Conservation (phyloP, 768 basidiomycete species). For the Pholiota molesta region DNA sequence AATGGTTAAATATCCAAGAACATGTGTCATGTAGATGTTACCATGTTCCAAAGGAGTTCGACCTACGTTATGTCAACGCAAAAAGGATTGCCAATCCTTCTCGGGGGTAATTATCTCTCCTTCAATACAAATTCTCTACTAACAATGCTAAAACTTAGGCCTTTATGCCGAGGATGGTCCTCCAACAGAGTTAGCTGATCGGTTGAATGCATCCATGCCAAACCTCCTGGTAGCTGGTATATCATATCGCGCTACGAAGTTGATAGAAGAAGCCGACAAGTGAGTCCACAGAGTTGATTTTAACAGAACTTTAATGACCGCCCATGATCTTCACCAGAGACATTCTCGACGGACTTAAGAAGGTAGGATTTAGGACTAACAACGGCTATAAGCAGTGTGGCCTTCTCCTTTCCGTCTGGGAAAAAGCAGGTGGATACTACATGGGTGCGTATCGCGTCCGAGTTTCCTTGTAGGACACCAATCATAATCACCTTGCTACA, state of each 20-base stretch:
- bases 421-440: conserved; percentile 66
- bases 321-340: conserved; percentile 20
- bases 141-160: conserved; percentile 20
- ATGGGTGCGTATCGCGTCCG: conserved; percentile 42
- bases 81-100: conserved; percentile 34
- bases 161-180: conserved; percentile 51
- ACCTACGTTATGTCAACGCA: conserved; percentile 59
- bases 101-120: conserved; percentile 24
- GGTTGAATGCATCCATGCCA: conserved; percentile 51
- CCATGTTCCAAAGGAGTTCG: conserved; percentile 60
- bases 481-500: neutral
- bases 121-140: neutral
- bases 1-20: neutral
- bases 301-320: neutral
- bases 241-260: conserved; percentile 33
- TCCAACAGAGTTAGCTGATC: conserved; percentile 52
- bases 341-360: conserved; percentile 55
- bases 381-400: conserved; percentile 56
- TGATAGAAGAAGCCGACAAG: conserved; percentile 61
- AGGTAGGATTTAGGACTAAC: conserved; percentile 59
- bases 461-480: neutral
- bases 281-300: conserved; percentile 22
- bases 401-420: conserved; percentile 48
- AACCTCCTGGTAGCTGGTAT: conserved; percentile 34
- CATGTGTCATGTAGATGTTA: conserved; percentile 43